These are phyloP conservation scores for Xeromyces bisporus DNA, from an alignment of 495 filamentous ascomycete genomes.

Conservation along the genomic window DNA sequence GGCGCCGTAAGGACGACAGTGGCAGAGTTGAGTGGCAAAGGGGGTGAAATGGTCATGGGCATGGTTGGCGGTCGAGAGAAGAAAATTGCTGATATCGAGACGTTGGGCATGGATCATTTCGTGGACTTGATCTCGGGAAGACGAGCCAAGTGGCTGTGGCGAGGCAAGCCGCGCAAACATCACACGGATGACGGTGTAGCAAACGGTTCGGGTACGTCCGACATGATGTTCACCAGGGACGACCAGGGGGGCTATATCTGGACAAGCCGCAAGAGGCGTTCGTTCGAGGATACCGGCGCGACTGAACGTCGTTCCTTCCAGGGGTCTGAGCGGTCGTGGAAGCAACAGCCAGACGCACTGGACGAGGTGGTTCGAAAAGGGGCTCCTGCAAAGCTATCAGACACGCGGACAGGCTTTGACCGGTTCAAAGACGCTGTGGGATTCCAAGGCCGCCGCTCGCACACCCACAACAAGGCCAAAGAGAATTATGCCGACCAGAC, in stretches of 20 bases:
- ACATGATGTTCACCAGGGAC: conserved; percentile 52
- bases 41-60: conserved; percentile 81
- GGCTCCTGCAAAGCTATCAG: conserved; percentile 62
- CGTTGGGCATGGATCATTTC: conserved; percentile 72
- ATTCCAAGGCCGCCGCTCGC: conserved; percentile 29
- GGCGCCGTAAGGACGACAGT: conserved; percentile 91
- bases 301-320: conserved; percentile 16
- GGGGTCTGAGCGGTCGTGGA: conserved; percentile 16
- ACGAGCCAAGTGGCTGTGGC: conserved; percentile 83
- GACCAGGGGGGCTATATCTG: conserved; percentile 46
- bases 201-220: conserved; percentile 32
- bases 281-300: conserved; percentile 19
- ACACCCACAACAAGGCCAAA: conserved; percentile 27
- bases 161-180: conserved; percentile 63
- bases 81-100: conserved; percentile 83
- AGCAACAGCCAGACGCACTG: conserved; percentile 34
- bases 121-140: conserved; percentile 59
- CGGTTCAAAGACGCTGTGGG: conserved; percentile 76
- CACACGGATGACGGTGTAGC: conserved; percentile 32
- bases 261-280: conserved; percentile 36
- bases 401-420: conserved; percentile 68
- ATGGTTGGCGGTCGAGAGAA: conserved; percentile 84
- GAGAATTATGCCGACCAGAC: conserved; percentile 17
- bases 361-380: conserved; percentile 59
- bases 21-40: conserved; percentile 87